Evolutionary conservation across 2,329 filamentous ascomycete genomes (phyloP), one percentile per base, ranked within the genome.

Genomic region (Ceratocystis ficicola): DNA sequence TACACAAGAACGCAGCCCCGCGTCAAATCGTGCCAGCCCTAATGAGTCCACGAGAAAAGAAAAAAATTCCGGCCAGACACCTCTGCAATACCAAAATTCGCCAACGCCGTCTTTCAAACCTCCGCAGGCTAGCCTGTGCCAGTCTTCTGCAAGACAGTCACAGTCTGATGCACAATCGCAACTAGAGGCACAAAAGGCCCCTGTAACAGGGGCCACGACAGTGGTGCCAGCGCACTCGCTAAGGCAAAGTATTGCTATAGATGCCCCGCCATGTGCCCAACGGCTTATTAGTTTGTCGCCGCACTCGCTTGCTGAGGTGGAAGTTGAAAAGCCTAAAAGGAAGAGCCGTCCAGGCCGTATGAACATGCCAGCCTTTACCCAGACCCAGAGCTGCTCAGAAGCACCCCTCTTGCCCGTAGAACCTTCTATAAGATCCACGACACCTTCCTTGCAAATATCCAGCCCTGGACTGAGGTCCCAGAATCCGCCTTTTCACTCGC

Each of bases 291-390:
- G 17, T 36, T 59, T 30, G 55, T n/a, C 55, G 10, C n/a, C 55
- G 8, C 55, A 17, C 55, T 10, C 55, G 0, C 5, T 17, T n/a
- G 10, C 55, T 25, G 17, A 6, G 20, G 25, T 3, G 5, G 28
- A 36, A 8, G 4, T 25, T 36, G 5, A 32, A 32, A 12, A 50
- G 44, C 44, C 41, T 46, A 50, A 60, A 52, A 65, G 44, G 44
- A 30, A 20, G 3, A 46, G 20, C n/a, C 55, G 64, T 22, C 44
- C 64, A 36, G 64, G 65, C 44, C 65, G 65, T 4, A 66, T 66
- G 65, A 66, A 66, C 10, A 63, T 66, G 59, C 59, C 65, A 17
- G 17, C 28, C 5, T 66, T 62, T 25, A 65, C 64, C 1, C 64
- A 65, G 55, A 61, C 64, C 6, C 64, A 65, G 44, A 41, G 36